Base-by-base conservation (phyloP, 495 filamentous ascomycete genomes). In the Aspergillus cavernicola region DNA sequence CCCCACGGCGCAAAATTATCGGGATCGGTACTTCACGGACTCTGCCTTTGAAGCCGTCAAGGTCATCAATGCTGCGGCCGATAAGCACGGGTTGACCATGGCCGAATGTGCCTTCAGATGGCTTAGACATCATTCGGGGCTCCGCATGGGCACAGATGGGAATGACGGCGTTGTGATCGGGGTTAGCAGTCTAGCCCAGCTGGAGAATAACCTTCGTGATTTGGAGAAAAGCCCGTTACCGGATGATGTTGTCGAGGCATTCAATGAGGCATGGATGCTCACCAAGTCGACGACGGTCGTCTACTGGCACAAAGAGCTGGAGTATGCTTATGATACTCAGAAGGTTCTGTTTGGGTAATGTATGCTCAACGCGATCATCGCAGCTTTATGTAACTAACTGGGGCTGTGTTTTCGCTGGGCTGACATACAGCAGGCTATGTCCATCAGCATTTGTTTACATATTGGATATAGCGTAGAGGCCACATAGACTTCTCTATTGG, bases 181-280 rank as follows among this genome's bases (percentile, higher is more conserved):
- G 6, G 80, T 93, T 4, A 87, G 82, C 55, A 90, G 79, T 56
- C 70, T 86, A 47, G 73, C 77, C 18, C 90, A 96, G 69, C 71
- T 97, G 23, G 79, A 88, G 60, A 68, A 72, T 35, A 96, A 97
- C 56, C 72, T 97, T 40, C 73, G 77, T 23, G 80, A 87, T 58
- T 63, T 93, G 3, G 88, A 95, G 72, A 95, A 95, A 71, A 89
- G 90, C 0, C 90, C 91, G 11, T 69, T 97, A 42, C 92, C 91
- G 0, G 82, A 90, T 33, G 90, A 92, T 44, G 87, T 95, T 19
- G 78, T 96, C 18, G 66, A 85, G 63, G 85, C 80, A 19, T 69
- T 96, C 44, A 90, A 96, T 62, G 75, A 90, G 70, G 91, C 90
- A 10, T 79, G 77, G 75, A 32, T 76, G 57, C 53, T 90, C 11